These are phyloP conservation scores for Pseudonitzschia pungens DNA, from an alignment of 108 stramenopile species.

Conservation along the genomic window DNA sequence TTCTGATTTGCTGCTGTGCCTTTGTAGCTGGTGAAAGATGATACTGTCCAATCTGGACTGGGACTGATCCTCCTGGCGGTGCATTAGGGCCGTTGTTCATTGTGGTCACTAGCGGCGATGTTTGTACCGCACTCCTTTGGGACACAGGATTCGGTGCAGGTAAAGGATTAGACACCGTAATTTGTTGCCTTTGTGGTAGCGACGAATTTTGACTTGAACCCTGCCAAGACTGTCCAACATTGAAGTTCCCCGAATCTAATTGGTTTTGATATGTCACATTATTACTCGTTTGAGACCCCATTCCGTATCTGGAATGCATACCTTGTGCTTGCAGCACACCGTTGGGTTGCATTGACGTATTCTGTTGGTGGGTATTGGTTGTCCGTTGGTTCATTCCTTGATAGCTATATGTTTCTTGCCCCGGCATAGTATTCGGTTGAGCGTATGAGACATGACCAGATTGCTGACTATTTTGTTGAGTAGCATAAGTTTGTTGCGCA, in stretches of 20 bases:
- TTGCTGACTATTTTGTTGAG: conserved; percentile 4
- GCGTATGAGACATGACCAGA: not conserved
- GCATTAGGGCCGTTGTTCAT: not conserved
- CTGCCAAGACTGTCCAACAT: not conserved
- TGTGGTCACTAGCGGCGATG: not conserved
- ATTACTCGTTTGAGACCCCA: not conserved
- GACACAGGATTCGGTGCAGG: not conserved
- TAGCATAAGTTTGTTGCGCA: not conserved
- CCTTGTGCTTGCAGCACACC: not conserved
- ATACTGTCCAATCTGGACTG: not conserved
- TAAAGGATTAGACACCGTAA: not conserved
- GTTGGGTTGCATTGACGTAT: not conserved
- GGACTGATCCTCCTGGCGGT: not conserved
- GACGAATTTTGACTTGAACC: not conserved
- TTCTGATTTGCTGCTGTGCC: not conserved
- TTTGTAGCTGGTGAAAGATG: not conserved
- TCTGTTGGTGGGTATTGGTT: not conserved
- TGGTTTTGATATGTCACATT: not conserved
- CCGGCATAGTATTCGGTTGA: not conserved
- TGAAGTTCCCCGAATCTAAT: not conserved
- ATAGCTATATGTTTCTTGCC: not conserved
- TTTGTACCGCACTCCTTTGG: not conserved
- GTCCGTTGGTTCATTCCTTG: not conserved
- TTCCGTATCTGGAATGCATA: not conserved
- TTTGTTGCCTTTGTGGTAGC: not conserved